These are phyloP conservation scores for Brassica balearica DNA, from an alignment of 441 rosid genomes.

Conservation along the genomic window DNA sequence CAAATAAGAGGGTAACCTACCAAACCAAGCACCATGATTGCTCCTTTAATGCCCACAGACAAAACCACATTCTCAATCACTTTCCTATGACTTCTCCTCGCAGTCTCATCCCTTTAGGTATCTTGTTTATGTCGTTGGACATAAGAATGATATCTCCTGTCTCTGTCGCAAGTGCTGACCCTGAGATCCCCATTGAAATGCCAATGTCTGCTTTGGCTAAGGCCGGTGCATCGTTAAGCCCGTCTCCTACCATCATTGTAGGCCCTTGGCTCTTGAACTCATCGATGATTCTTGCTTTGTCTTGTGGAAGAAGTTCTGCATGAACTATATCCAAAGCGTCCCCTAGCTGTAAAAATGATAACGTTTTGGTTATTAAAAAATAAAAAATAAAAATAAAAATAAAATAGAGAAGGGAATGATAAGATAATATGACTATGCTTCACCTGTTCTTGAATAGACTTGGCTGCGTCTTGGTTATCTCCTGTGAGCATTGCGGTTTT, in stretches of 20 bases:
- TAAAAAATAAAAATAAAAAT: neutral
- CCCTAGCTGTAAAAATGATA: slow-evolving; percentile 53
- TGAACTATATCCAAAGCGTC: slow-evolving; percentile 60
- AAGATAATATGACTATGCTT: slow-evolving; percentile 12
- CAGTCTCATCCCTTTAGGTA: slow-evolving; percentile 70
- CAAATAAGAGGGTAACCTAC: slow-evolving; percentile 82
- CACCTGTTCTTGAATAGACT: slow-evolving; percentile 74
- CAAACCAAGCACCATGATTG: slow-evolving; percentile 69
- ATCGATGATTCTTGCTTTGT: slow-evolving; percentile 60
- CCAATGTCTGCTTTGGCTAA: slow-evolving; percentile 85
- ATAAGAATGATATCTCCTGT: slow-evolving; percentile 76
- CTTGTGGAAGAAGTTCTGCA: slow-evolving; percentile 76
- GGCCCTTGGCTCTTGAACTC: slow-evolving; percentile 57
- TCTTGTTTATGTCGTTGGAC: slow-evolving; percentile 78
- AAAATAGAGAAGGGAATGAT: neutral
- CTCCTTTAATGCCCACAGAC: slow-evolving; percentile 65
- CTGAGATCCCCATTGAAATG: slow-evolving; percentile 88
- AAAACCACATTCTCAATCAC: slow-evolving; percentile 65
- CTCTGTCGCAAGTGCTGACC: slow-evolving; percentile 83
- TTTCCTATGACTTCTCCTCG: slow-evolving; percentile 63
- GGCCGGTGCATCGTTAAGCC: slow-evolving; percentile 85
- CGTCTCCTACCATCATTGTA: slow-evolving; percentile 88
- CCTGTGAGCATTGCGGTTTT: slow-evolving; percentile 86
- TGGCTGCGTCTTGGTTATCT: slow-evolving; percentile 65
- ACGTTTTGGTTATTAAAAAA: neutral